Percentiles rank a stretch among this genome's conserved stretches.
These are phyloP conservation scores for Ganoderma meredithae DNA, from an alignment of 1,284 basidiomycete genomes.

Conservation along the genomic window DNA sequence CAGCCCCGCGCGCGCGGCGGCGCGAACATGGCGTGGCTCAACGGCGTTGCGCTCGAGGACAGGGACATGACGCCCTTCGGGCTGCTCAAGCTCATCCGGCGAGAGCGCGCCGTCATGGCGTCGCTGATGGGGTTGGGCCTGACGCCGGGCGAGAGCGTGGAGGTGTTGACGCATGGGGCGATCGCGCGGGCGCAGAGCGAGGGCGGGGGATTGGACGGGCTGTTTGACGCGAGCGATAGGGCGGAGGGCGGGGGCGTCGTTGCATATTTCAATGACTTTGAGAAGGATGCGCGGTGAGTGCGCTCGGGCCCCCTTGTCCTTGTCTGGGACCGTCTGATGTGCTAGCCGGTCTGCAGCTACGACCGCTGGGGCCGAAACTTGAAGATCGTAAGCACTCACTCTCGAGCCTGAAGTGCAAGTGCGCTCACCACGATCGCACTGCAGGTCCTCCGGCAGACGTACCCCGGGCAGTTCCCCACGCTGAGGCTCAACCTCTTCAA, in stretches of 20 bases:
- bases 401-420: not conserved
- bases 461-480: constrained; percentile 80
- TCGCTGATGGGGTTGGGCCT: constrained; percentile 72
- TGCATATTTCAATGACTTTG: constrained; percentile 90
- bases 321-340: not conserved
- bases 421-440: not conserved
- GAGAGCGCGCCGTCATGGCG: constrained; percentile 74
- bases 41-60: constrained; percentile 70
- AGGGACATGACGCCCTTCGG: constrained; percentile 77
- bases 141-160: constrained; percentile 67
- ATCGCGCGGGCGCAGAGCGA: constrained; percentile 59
- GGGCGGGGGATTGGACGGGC: constrained; percentile 67
- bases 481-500: constrained; percentile 84
- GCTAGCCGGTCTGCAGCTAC: no score
- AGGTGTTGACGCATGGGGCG: constrained; percentile 72
- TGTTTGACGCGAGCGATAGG: constrained; percentile 92
- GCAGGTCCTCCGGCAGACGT: constrained; percentile 75
- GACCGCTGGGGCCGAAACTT: constrained; percentile 60
- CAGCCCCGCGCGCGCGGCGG: constrained; percentile 61
- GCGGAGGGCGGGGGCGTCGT: constrained; percentile 79
- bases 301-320: not conserved
- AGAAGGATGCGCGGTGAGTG: constrained; percentile 77
- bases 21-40: constrained; percentile 75
- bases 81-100: constrained; percentile 74
- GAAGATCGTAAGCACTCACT: constrained; percentile 49